A percentile compares a stretch with the other conserved stretches of the same genome.
Conservation (phyloP, 345 rosid species). For the Eucalyptus lansdowneana region DNA sequence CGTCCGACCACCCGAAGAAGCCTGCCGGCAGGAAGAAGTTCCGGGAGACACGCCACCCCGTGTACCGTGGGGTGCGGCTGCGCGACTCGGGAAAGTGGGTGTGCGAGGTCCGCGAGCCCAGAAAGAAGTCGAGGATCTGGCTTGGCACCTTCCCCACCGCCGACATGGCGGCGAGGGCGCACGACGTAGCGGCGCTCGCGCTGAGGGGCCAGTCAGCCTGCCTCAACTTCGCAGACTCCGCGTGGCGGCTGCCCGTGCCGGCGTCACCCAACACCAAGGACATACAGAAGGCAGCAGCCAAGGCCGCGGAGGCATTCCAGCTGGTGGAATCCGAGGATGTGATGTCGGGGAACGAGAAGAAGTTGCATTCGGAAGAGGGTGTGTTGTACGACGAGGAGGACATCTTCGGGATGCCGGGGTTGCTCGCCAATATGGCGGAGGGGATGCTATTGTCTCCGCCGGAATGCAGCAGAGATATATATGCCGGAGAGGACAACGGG, state of each 20-base stretch:
- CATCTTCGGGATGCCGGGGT: conserved; percentile 51
- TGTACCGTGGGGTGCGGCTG: conserved; percentile 64
- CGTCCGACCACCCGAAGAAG: conserved; percentile 65
- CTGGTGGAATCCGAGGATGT: neutral
- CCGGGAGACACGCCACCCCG: conserved; percentile 79
- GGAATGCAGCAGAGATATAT: neutral
- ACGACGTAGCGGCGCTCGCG: conserved; percentile 74
- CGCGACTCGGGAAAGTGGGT: conserved; percentile 87
- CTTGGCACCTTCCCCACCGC: conserved; percentile 60
- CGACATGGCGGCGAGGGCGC: conserved; percentile 95
- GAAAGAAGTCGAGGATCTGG: conserved; percentile 86
- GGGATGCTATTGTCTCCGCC: conserved; percentile 86
- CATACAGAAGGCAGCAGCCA: conserved; percentile 68
- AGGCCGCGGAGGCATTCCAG: conserved; percentile 40
- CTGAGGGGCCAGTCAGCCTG: conserved; percentile 68
- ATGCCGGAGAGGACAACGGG: conserved; percentile 6
- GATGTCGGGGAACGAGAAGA: conserved; percentile 32
- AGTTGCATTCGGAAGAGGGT: neutral
- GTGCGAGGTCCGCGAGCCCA: conserved; percentile 76
- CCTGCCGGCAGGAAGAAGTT: conserved; percentile 85
- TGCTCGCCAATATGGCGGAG: conserved; percentile 61
- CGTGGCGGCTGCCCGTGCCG: conserved; percentile 62
- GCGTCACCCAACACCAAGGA: conserved; percentile 46
- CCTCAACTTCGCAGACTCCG: conserved; percentile 83
- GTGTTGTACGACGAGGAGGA: conserved; percentile 52